Evolutionary conservation across 1,284 basidiomycete genomes (phyloP).

Genomic region (Ceratobasidium sp.): DNA sequence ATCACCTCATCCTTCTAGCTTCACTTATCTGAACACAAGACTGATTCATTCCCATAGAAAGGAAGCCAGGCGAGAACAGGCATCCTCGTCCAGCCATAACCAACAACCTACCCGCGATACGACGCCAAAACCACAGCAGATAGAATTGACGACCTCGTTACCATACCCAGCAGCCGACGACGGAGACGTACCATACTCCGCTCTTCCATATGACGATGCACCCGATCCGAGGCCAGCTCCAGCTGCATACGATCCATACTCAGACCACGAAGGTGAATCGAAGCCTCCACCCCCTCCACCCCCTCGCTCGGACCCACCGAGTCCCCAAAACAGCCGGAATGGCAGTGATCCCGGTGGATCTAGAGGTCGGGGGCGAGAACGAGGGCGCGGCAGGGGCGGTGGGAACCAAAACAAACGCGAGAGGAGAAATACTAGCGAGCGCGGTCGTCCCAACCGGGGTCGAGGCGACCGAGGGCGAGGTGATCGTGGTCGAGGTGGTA

Average conservation of each 20-base stretch:
- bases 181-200: slow-evolving; percentile 28
- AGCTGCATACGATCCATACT: slow-evolving; percentile 47
- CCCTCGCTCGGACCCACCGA: slow-evolving; percentile 19
- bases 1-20: neutral
- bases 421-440: slow-evolving; percentile 23
- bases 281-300: slow-evolving; percentile 14
- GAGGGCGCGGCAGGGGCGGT: slow-evolving; percentile 36
- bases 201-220: slow-evolving; percentile 31
- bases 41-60: neutral
- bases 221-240: slow-evolving; percentile 43
- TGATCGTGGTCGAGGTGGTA: slow-evolving; percentile 59
- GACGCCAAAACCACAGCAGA: slow-evolving; percentile 22
- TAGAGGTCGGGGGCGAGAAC: slow-evolving; percentile 14
- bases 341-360: slow-evolving; percentile 4
- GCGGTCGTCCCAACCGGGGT: slow-evolving; percentile 48
- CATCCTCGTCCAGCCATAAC: slow-evolving; percentile 4
- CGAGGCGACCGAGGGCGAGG: slow-evolving; percentile 56
- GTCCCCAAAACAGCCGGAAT: slow-evolving; percentile 15
- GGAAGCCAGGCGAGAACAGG: slow-evolving; percentile 29
- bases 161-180: slow-evolving; percentile 40
- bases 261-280: slow-evolving; percentile 12
- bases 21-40: neutral
- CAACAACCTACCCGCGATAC: slow-evolving; percentile 8
- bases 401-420: slow-evolving; percentile 31
- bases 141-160: slow-evolving; percentile 19